Conservation (phyloP, 805 yeast genomes). For the Maudiozyma saulgeensis region DNA sequence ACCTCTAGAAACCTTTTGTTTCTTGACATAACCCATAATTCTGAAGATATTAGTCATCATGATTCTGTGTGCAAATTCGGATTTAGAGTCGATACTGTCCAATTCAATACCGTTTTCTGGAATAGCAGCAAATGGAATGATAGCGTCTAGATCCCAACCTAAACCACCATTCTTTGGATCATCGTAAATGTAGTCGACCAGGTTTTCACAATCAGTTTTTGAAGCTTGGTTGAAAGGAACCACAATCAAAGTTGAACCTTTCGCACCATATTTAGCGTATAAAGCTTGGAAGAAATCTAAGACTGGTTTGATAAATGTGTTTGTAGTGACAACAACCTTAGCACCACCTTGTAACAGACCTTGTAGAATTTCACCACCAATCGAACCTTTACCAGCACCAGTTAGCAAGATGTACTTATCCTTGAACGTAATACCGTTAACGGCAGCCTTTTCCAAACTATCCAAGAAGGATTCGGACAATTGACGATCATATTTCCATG, state of each 20-base stretch:
- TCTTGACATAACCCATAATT: constrained; percentile 82
- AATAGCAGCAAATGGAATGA: constrained; percentile 97
- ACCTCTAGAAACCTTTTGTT: constrained; percentile 65
- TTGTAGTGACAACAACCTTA: constrained; percentile 90
- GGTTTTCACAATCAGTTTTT: constrained; percentile 80
- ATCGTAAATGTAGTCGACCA: constrained; percentile 77
- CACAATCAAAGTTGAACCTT: constrained; percentile 85
- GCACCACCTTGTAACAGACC: constrained; percentile 98
- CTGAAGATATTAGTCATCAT: constrained; percentile 95
- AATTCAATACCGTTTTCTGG: constrained; percentile 97
- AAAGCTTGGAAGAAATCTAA: constrained; percentile 92
- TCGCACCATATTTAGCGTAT: constrained; percentile 87
- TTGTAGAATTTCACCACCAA: constrained; percentile 93
- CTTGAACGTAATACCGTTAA: constrained; percentile 84
- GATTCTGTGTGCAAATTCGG: constrained; percentile 96
- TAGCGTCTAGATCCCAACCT: constrained; percentile 95
- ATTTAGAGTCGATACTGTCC: constrained; percentile 84
- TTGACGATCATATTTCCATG: constrained; percentile 77
- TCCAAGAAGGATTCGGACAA: constrained; percentile 74
- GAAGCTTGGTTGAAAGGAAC: constrained; percentile 99
- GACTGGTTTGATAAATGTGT: constrained; percentile 85
- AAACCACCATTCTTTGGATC: constrained; percentile 79
- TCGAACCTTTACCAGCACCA: constrained; percentile 98
- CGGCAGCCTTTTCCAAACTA: constrained; percentile 88
- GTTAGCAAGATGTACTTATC: constrained; percentile 85